Base-by-base conservation (phyloP, 805 yeast species). In the Tetrapisispora namnaoensis region DNA sequence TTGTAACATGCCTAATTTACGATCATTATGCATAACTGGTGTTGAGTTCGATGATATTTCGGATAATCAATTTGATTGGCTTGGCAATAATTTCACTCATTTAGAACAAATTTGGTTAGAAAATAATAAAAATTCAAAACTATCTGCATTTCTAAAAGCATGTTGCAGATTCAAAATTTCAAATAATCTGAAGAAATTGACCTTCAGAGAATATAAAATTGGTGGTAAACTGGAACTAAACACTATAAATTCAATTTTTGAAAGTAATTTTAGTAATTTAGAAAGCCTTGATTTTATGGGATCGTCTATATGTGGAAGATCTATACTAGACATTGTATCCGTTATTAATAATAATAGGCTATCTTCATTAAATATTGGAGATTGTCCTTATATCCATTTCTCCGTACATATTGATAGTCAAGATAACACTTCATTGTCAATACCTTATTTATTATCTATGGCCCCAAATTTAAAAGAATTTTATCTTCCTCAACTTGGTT, bases 21-120 rank as follows among this genome's bases (percentile, higher is more conserved):
- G 45, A 30, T 53, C 48, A 21, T 34, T 61, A 27, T 55, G 50
- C 38, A 51, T 62, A 2, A 50, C 59, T 3, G 65, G 64, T 20
- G 60, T 51, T 9, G 52, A 55, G 7, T 55, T 54, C 21, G 41
- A 44, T 37, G 14, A 40, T 42, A 11, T 13, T 2, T 21, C 37
- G 14, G 32, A 8, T 37, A 44, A 39, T 17, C 52, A 32, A 27
- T 58, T 61, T 24, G 48, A 50, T 5, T 63, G 67, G 67, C 46
- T 65, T 17, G 17, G 32, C 7, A 48, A 35, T 9, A 48, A 56
- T 20, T 59, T 62, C 41, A 52, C 45, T 2, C 41, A 46, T 21
- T 35, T 65, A 32, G 44, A 51, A 39, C 61, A 58, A 37, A 35
- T 65, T 17, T 63, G 67, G 67, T 40, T 65, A 4, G 69, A 65